These are phyloP conservation scores for Alternaria sp. DNA, from an alignment of 2,329 filamentous ascomycete species.

Conservation along the genomic window DNA sequence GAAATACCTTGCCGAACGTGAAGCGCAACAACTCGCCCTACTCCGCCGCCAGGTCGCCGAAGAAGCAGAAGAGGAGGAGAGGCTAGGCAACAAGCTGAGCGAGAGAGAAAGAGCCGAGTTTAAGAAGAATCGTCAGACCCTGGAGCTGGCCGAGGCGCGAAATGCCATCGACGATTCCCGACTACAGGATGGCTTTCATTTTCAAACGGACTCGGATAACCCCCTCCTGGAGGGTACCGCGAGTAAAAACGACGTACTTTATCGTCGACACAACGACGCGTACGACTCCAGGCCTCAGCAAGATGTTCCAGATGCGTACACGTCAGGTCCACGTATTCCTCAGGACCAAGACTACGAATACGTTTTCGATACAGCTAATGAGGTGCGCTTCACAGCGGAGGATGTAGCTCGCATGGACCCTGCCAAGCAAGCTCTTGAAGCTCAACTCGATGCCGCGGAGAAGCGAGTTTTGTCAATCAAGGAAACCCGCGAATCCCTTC, in stretches of 20 bases:
- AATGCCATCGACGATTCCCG: constrained; percentile 83
- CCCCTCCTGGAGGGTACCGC: too few species aligned
- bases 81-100: constrained; percentile 72
- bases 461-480: constrained; percentile 89
- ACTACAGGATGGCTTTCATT: too few species aligned
- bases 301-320: too few species aligned
- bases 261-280: too few species aligned
- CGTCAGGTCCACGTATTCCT: too few species aligned
- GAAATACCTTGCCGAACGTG: constrained; percentile 91
- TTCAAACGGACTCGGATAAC: too few species aligned
- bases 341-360: too few species aligned
- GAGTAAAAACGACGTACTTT: too few species aligned
- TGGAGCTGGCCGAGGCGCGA: constrained; percentile 83
- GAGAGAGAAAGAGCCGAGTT: constrained; percentile 84
- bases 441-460: constrained; percentile 86
- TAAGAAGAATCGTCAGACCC: constrained; percentile 78
- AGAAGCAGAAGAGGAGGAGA: constrained; percentile 77
- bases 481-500: constrained; percentile 86
- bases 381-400: too few species aligned
- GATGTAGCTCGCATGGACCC: constrained; percentile 60
- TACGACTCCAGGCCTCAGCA: too few species aligned
- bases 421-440: constrained; percentile 78
- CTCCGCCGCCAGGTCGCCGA: constrained; percentile 88
- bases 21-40: constrained; percentile 83
- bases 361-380: too few species aligned